These are phyloP conservation scores for Thermoascus crustaceus DNA, from an alignment of 2,329 filamentous ascomycete species.

Conservation along the genomic window DNA sequence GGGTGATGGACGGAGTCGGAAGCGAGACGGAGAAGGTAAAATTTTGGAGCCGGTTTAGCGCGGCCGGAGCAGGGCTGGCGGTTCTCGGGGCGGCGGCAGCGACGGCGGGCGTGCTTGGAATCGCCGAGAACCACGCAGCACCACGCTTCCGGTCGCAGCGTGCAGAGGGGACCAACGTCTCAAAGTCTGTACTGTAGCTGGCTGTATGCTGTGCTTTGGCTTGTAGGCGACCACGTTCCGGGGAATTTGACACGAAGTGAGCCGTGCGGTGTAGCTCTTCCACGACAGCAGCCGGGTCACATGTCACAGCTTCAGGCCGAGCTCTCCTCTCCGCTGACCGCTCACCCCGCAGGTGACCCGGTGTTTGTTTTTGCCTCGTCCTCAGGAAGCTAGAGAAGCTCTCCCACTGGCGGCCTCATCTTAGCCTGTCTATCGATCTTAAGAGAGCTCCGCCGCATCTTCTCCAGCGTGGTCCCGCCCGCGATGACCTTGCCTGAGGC, in stretches of 20 bases:
- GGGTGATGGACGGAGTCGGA: background rate
- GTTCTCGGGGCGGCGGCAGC: conserved; percentile 4
- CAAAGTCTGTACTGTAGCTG: too few relatives aligned
- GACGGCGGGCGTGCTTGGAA: conserved; percentile 2
- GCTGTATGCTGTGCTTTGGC: background rate
- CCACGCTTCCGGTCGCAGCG: too few relatives aligned
- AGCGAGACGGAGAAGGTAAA: conserved; percentile 5
- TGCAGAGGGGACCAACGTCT: too few relatives aligned
- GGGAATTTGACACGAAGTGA: too few relatives aligned
- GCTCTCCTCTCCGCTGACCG: background rate
- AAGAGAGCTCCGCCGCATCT: too few relatives aligned
- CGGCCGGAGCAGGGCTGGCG: background rate
- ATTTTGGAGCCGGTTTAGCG: conserved; percentile 10
- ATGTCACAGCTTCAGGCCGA: conserved; percentile 1
- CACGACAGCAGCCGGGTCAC: background rate
- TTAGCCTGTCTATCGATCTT: too few relatives aligned
- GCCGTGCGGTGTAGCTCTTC: background rate
- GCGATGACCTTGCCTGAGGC: conserved; percentile 24
- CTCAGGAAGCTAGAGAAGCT: too few relatives aligned
- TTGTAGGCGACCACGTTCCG: background rate
- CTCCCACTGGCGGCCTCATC: too few relatives aligned
- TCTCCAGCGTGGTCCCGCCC: conserved; percentile 12
- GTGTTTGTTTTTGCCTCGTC: too few relatives aligned
- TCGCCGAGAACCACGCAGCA: background rate
- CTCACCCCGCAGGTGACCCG: conserved; percentile 5